Base-by-base conservation (phyloP, 163 green algal species). In the Coccomyxa subellipsoidea region DNA sequence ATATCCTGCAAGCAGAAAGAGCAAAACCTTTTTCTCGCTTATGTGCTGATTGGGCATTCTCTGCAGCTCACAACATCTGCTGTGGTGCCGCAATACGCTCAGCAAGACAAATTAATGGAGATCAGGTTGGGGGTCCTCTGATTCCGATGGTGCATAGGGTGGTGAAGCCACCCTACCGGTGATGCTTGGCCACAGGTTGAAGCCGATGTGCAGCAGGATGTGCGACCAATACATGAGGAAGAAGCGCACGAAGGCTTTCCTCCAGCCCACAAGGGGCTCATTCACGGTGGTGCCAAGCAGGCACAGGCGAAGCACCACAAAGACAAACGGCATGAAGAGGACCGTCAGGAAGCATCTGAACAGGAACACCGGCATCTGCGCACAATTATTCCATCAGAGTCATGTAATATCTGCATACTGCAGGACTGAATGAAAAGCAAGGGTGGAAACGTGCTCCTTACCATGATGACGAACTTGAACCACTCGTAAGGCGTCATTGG, bases 401-500 rank as follows among this genome's bases (percentile, higher is more conserved):
- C 47, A 27, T 27, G 4, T 27, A 5, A 59, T 59, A 2, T 18
- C 15, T 18, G 23, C 47, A 59, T 8, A 18, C 47, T 18, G 0
- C 47, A 59, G 5, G 0, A 23, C 21, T n/a, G n/a, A n/a, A n/a
- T n/a, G n/a, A n/a, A n/a, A n/a, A n/a, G n/a, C n/a, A n/a, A n/a
- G n/a, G n/a, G n/a, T n/a, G n/a, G n/a, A n/a, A n/a, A n/a, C n/a
- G 4, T 59, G 3, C 1, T 12, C 47, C 7, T 34, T 73, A 73
- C 29, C 35, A 82, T 36, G 38, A 70, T n/a, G 0, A 83, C 38
- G 23, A 81, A 9, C 79, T 88, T 88, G 81, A 88, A 84, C 81
- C 75, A 84, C 69, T 88, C 84, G 39, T 86, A 88, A 34, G 75
- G 32, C n/a, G 84, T 88, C 78, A 88, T 83, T 1, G 81, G 81